Percentiles rank a stretch among this genome's conserved stretches.
Evolutionary conservation across 2,329 filamentous ascomycete species (phyloP).

Genomic region (Colletotrichum sp.): DNA sequence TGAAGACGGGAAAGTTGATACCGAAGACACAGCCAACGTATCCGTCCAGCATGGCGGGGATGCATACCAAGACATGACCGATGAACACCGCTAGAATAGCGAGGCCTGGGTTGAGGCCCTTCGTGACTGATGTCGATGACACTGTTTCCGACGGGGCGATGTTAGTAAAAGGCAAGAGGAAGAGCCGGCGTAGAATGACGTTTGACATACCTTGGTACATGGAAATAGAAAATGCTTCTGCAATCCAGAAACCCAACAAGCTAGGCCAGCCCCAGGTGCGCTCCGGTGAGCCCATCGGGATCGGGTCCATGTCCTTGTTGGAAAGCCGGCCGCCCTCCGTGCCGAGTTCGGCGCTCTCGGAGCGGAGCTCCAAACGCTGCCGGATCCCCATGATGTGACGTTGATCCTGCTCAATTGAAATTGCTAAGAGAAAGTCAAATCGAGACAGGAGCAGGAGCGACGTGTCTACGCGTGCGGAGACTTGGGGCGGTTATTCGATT

Average conservation of each 20-base stretch:
- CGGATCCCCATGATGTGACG: neutral
- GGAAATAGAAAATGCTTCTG: constrained; percentile 22
- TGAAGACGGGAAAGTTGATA: constrained; percentile 33
- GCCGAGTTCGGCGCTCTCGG: constrained; percentile 6
- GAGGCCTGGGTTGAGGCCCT: constrained; percentile 22
- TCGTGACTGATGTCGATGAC: constrained; percentile 11
- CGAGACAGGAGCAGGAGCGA: neutral
- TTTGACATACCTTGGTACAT: constrained; percentile 16
- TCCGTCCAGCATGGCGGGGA: constrained; percentile 21
- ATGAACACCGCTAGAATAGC: constrained; percentile 22
- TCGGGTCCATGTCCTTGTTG: constrained; percentile 23
- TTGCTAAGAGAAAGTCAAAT: neutral
- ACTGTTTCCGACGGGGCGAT: neutral
- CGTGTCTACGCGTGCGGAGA: neutral
- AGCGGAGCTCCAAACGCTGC: constrained; percentile 9
- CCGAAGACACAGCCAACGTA: constrained; percentile 29
- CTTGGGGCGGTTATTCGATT: neutral
- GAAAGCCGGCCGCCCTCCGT: constrained; percentile 13
- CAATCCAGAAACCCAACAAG: constrained; percentile 22
- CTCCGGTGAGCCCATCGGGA: constrained; percentile 18
- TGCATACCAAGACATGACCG: constrained; percentile 21
- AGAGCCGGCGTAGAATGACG: neutral
- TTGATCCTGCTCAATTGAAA: neutral
- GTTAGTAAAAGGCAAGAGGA: neutral
- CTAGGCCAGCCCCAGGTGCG: constrained; percentile 23